phyloP scores from a whole-genome alignment of 352 stramenopile species.

The Phytophthora crassamura region DNA sequence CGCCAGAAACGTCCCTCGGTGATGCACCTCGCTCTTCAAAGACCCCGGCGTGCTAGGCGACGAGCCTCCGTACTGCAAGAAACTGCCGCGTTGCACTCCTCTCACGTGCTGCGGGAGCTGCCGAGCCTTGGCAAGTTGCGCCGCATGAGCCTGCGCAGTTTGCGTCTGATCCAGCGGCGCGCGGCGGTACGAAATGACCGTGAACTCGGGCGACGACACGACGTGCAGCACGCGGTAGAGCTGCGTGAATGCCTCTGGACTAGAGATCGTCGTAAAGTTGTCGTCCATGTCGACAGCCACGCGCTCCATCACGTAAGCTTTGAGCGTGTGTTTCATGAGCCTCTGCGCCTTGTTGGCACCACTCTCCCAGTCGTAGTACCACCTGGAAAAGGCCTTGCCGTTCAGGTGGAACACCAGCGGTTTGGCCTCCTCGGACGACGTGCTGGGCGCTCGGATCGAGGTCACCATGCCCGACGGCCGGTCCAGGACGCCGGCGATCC shows the following conservation, averaged over 20 bases:
- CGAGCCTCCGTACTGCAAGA: background rate
- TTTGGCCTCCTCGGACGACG: slow-evolving; percentile 24
- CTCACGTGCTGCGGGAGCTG: slow-evolving; percentile 7
- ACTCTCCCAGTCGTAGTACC: slow-evolving; percentile 84
- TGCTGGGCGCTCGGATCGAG: slow-evolving; percentile 8
- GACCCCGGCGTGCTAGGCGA: background rate
- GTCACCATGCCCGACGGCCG: slow-evolving; percentile 42
- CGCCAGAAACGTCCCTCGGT: background rate
- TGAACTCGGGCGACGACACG: slow-evolving; percentile 67
- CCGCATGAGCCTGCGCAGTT: slow-evolving; percentile 19
- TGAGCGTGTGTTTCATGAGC: slow-evolving; percentile 74
- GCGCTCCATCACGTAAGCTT: slow-evolving; percentile 61
- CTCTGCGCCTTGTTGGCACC: slow-evolving; percentile 72
- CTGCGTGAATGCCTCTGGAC: slow-evolving; percentile 24
- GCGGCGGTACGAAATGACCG: slow-evolving; percentile 75
- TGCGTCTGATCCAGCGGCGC: slow-evolving; percentile 41
- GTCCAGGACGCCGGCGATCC: slow-evolving; percentile 62
- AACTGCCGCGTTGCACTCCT: background rate
- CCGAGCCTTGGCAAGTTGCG: slow-evolving; percentile 6
- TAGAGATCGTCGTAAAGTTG: slow-evolving; percentile 36
- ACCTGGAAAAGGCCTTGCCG: slow-evolving; percentile 46
- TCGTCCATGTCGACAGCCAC: slow-evolving; percentile 44
- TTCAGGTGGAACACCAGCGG: slow-evolving; percentile 66
- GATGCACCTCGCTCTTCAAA: background rate
- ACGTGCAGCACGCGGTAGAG: slow-evolving; percentile 59